phyloP scores from a whole-genome alignment of 2,329 filamentous ascomycete species.

The Colletotrichum karsti region DNA sequence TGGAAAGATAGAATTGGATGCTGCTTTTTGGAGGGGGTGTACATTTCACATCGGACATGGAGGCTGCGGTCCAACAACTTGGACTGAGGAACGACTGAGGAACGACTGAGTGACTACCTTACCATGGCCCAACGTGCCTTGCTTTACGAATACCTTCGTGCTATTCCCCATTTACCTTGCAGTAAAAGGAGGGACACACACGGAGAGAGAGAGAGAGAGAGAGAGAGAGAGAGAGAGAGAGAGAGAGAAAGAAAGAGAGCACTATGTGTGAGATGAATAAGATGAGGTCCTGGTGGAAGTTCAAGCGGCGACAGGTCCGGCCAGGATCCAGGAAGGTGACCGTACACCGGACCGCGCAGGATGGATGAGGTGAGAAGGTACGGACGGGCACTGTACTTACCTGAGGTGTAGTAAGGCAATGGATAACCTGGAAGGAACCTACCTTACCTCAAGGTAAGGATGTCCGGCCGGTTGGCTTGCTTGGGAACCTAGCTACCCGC shows the following conservation, averaged over 20 bases:
- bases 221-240: no score
- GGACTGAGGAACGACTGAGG: no score
- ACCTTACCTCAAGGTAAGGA: not conserved
- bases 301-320: conserved; percentile 20
- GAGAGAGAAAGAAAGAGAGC: no score
- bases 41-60: no score
- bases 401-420: not conserved
- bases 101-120: not conserved
- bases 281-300: not conserved
- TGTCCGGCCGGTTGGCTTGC: not conserved
- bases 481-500: not conserved
- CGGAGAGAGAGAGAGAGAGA: no score
- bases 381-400: not conserved
- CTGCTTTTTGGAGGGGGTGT: not conserved
- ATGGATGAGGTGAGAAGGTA: not conserved
- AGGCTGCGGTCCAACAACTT: no score
- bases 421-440: not conserved
- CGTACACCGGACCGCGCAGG: no score
- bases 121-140: not conserved
- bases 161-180: no score
- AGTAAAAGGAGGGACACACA: no score
- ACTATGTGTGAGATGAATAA: no score
- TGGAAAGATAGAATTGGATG: not conserved
- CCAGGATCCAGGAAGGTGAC: conserved; percentile 14
- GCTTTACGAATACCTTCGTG: no score